These are phyloP conservation scores for Ophiostoma sp. DNA, from an alignment of 2,329 filamentous ascomycete species.

Conservation along the genomic window DNA sequence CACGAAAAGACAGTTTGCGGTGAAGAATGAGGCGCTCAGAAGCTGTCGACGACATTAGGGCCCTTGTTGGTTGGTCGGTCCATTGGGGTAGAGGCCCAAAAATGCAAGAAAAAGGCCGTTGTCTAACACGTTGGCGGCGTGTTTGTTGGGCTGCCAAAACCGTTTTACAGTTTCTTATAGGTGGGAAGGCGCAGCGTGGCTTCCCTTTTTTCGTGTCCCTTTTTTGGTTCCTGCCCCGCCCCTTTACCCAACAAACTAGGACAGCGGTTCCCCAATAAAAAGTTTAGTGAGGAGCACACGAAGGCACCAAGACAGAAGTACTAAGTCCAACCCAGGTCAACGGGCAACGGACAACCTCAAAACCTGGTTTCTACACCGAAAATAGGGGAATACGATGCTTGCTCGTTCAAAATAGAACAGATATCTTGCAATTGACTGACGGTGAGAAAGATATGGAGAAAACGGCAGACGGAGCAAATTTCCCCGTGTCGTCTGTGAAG, in stretches of 20 bases:
- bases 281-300: neutral
- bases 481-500: neutral
- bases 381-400: neutral
- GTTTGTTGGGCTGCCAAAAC: slow-evolving; percentile 12
- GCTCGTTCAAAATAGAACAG: neutral
- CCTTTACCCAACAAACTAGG: slow-evolving; percentile 16
- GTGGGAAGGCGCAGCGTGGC: neutral
- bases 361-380: neutral
- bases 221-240: slow-evolving; percentile 15
- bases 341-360: neutral
- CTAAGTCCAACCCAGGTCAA: neutral
- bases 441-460: no score
- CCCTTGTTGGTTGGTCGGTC: neutral
- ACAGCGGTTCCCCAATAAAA: slow-evolving; percentile 9
- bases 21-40: neutral
- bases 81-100: neutral
- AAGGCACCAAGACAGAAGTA: neutral
- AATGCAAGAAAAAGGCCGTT: neutral
- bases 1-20: neutral
- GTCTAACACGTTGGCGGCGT: neutral
- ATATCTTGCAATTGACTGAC: neutral
- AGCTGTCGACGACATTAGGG: neutral
- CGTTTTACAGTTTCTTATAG: neutral
- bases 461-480: neutral
- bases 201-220: neutral